Evolutionary conservation across 1,139 yeast genomes (phyloP), one percentile per base, ranked within the genome.

Genomic region (Meyerozyma athensensis): DNA sequence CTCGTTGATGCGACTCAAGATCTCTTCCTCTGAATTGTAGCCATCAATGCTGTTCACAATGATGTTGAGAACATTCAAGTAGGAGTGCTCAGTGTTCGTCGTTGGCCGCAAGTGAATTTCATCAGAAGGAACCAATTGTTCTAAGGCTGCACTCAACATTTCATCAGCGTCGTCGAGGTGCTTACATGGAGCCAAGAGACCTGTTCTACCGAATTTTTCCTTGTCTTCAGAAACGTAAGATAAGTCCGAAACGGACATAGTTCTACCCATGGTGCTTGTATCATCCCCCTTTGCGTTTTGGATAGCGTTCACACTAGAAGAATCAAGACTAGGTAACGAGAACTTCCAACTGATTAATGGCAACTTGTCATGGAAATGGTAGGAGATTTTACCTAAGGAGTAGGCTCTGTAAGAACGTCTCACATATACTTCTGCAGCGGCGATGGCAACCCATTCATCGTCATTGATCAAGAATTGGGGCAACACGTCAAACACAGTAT

Each of bases 321-420:
- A 69, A 21, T 74, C 62, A 45, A 77, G 65, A 48, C 84, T 76
- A 43, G 96, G 95, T 50, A 92, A 73, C 63, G 85, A 90, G 74
- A 92, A 92, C 54, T 81, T 82, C 95, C 97, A 92, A 50, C 86
- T 82, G 47, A 87, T 74, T 37, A 86, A 74, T 38, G 94, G 92
- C 41, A 79, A 65, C 37, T 72, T 68, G 43, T 76, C 77, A 43
- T 80, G 75, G 55, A 68, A 67, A 47, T 74, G 77, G 56, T 86
- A 86, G 39, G 71, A 66, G 41, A 92, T 75, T 44, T 81, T 83
- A 40, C 87, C 85, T 47, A 92, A 81, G 30, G 89, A 83, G 65
- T 94, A 94, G 32, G 97, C 97, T 58, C 97, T 81, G 72, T 90
- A 92, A 36, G 97, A 95, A 60, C 98, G 85, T 63, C 98, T 84